Conservation (phyloP, 441 rosid species). For the Corymbia calophylla region DNA sequence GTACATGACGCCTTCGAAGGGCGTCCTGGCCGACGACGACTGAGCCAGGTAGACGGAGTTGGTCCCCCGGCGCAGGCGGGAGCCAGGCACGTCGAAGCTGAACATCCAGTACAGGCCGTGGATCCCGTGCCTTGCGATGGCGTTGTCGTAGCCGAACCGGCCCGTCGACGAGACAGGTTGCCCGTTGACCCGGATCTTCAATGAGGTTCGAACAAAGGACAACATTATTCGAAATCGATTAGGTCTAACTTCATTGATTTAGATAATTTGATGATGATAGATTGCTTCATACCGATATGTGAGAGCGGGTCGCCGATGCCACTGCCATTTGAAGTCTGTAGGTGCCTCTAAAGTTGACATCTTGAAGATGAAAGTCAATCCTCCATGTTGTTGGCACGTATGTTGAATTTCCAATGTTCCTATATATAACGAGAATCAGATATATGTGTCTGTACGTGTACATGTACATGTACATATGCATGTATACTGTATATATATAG, state of each 20-base stretch:
- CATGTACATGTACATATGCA: accelerated
- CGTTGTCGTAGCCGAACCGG: background rate
- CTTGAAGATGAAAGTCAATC: background rate
- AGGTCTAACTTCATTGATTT: background rate
- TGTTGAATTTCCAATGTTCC: background rate
- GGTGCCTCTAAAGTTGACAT: background rate
- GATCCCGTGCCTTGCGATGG: background rate
- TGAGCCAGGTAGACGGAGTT: background rate
- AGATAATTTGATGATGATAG: background rate
- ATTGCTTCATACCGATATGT: background rate
- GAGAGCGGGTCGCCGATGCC: background rate
- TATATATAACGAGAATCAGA: background rate
- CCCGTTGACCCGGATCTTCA: background rate
- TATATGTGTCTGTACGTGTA: background rate
- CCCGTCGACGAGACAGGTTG: background rate
- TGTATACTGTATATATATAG: background rate
- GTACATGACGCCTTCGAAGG: conserved; percentile 6
- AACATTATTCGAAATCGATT: background rate
- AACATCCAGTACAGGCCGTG: background rate
- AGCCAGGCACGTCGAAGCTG: background rate
- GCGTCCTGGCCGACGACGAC: background rate
- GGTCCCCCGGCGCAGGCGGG: background rate
- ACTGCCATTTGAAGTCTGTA: conserved; percentile 7
- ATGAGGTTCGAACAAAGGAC: background rate
- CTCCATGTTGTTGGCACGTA: conserved; percentile 1